Evolutionary conservation across 352 stramenopile species (phyloP), one percentile per base, ranked within the genome.

Genomic region (Albugo laibachii): DNA sequence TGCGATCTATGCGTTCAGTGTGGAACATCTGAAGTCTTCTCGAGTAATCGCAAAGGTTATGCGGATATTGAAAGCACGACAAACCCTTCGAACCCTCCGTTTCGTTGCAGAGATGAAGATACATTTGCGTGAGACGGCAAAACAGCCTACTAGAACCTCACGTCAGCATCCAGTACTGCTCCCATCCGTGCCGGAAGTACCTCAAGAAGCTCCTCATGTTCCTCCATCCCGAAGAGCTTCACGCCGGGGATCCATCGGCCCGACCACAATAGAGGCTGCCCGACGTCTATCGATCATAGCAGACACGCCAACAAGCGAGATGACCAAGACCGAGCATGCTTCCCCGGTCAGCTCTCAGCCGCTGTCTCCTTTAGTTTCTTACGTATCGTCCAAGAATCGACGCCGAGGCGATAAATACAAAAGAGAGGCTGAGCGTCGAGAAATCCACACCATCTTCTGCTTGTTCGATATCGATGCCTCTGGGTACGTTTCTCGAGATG

Each of bases 101-200:
- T 85, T 82, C 24, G 57, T 85, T 2, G 72, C 72, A 8, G 72
- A 85, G 50, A 81, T 83, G 67, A 85, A 85, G 55, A 67, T 85
- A 19, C 79, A 85, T 41, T 53, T 85, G 18, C 58, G 53, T 6
- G 72, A 82, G 52, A 47, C 21, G 21, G 43, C 18, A 36, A 11
- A 14, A 39, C 45, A 19, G 16, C 38, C 16, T 10, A 42, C 41
- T 12, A 41, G 36, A 16, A 15, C 27, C 14, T 14, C 14, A 14
- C 11, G 6, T 36, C 41, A 18, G 14, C 6, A 18, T 18, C 19
- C 5, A 6, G 13, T 13, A 11, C 3, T 43, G 8, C 16, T 43
- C 16, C 16, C 16, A 43, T 8, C 38, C 38, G 38, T 43, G 16
- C 16, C 16, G 38, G 15, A n/a, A n/a, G n/a, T 15, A 19, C 45